Evolutionary conservation across 495 filamentous ascomycete genomes (phyloP).

Genomic region (Aspergillus asperescens): DNA sequence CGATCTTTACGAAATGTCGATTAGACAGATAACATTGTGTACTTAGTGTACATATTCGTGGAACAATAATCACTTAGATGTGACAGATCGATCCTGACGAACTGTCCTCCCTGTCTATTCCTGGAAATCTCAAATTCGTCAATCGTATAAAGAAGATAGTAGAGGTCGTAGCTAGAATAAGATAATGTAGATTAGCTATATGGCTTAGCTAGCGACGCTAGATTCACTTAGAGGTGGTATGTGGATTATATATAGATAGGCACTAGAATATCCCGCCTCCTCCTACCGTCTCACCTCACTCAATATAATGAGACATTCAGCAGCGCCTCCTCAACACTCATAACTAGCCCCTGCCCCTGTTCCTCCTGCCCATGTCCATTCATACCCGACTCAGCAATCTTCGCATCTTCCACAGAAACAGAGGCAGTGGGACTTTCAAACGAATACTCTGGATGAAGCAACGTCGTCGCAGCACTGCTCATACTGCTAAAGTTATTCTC

Average conservation of each 20-base stretch:
- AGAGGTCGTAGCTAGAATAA: no score
- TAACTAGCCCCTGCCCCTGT: no score
- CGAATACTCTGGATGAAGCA: not conserved
- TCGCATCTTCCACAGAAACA: not conserved
- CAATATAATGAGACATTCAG: slow-evolving; percentile 32
- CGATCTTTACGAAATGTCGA: not conserved
- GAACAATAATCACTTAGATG: not conserved
- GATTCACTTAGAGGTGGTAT: no score
- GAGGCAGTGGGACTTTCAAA: not conserved
- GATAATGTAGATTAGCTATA: no score
- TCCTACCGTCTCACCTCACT: not conserved
- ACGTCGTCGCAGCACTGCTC: not conserved
- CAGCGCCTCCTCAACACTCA: slow-evolving; percentile 31
- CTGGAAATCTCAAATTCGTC: no score
- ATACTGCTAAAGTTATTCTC: not conserved
- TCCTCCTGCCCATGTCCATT: not conserved
- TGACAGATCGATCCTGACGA: no score
- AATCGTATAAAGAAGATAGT: no score
- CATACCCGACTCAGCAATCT: not conserved
- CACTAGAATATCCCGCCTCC: not conserved
- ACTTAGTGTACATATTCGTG: not conserved
- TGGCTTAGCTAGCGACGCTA: no score
- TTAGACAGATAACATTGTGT: not conserved
- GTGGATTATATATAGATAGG: not conserved
- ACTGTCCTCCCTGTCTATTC: no score